Base-by-base conservation (phyloP, 2,329 filamentous ascomycete genomes). In the Sclerotinia borealis region DNA sequence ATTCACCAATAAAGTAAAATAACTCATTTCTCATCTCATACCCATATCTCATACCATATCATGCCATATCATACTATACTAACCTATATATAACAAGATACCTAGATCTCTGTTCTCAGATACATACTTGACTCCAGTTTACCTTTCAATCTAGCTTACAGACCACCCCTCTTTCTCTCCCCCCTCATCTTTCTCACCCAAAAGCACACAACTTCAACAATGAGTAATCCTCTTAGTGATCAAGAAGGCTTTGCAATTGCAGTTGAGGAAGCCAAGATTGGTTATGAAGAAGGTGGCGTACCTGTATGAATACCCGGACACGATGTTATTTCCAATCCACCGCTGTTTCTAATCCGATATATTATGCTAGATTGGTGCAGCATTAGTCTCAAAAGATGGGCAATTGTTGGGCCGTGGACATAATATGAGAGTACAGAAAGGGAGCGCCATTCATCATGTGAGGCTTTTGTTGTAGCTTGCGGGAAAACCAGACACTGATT, bases 401-500 rank as follows among this genome's bases (percentile, higher is more conserved):
- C 85, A 81, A 67, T 83, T 92, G 47, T 79, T 92, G 5, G 89
- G 89, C 22, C 80, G 83, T 64, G 89, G 89, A 13, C 89, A 89
- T 74, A 93, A 93, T 71, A 85, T 89, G 85, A 81, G 90, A 63
- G 83, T 91, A 22, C 90, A 93, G 75, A 87, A 86, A 63, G 83
- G 83, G 61, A 89, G 86, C 72, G 80, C 88, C 4, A 90, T 87
- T 43, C 81, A 92, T 68, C 89, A 92, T 77, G 88, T 90, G 72
- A 72, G 80, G 77, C 48, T 17, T 31, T 3, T 15, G 17, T 47
- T 15, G 29, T 31, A 29, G 39, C 60, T 48, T 29, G 7, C 41
- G 2, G 15, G 15, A 19, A n/a, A 4, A 22, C 22, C 3, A n/a
- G 19, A 19, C n/a, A 29, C 22, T 56, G 25, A 45, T 51, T 4